Conservation (phyloP, 2,329 filamentous ascomycete species). For the Gliomastix tumulicola region DNA sequence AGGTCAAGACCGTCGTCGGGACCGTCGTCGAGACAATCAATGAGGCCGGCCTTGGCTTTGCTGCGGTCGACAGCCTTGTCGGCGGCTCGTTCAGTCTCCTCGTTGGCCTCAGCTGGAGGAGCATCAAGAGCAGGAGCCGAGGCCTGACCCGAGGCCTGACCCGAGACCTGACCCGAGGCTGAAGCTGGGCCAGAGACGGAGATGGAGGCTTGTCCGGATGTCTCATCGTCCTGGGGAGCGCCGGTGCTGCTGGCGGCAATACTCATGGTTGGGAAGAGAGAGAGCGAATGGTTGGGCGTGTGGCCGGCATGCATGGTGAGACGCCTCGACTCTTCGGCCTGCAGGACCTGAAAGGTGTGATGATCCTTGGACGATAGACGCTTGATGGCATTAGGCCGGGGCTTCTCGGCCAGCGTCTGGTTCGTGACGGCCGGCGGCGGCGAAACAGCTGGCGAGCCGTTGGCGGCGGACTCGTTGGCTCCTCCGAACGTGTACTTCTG, state of each 20-base stretch:
- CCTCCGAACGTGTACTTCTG: slow-evolving; percentile 44
- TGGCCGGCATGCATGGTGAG: slow-evolving; percentile 58
- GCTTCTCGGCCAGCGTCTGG: not conserved
- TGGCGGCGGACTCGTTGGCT: slow-evolving; percentile 13
- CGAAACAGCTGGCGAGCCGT: slow-evolving; percentile 15
- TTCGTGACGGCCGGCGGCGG: slow-evolving; percentile 11
- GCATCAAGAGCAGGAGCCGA: no score
- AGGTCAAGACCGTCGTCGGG: slow-evolving; percentile 5
- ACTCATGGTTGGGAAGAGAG: slow-evolving; percentile 36
- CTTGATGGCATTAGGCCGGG: slow-evolving; percentile 10
- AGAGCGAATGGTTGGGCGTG: slow-evolving; percentile 54
- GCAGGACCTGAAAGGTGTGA: slow-evolving; percentile 37
- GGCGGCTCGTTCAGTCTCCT: no score
- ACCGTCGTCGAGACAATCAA: no score
- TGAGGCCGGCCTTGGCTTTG: no score
- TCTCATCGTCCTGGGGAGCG: slow-evolving; percentile 15
- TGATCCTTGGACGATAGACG: slow-evolving; percentile 26
- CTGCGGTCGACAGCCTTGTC: not conserved
- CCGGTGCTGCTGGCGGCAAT: slow-evolving; percentile 26
- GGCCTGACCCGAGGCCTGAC: not conserved
- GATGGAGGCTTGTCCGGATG: no score
- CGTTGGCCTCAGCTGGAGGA: slow-evolving; percentile 4
- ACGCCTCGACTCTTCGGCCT: slow-evolving; percentile 39
- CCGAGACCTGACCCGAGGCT: not conserved
- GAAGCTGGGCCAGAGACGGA: no score